A percentile compares a stretch with the other conserved stretches of the same genome.
Conservation (phyloP, 139 green algal species). For the Nannochloris sp. region DNA sequence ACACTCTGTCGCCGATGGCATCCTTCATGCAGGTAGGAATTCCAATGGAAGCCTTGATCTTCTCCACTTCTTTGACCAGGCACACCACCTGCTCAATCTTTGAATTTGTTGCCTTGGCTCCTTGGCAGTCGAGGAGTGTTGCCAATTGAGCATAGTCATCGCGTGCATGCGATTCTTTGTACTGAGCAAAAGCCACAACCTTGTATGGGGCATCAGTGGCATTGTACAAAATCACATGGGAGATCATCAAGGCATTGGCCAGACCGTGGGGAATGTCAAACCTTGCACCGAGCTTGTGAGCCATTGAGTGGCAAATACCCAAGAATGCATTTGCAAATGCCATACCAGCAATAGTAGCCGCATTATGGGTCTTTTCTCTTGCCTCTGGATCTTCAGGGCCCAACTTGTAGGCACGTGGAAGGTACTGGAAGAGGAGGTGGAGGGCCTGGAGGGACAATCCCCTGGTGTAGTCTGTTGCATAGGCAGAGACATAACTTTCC, state of each 20-base stretch:
- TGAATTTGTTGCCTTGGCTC: slow-evolving; percentile 31
- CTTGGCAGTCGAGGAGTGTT: slow-evolving; percentile 39
- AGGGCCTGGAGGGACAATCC: slow-evolving; percentile 31
- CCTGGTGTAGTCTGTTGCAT: slow-evolving; percentile 55
- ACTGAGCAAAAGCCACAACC: slow-evolving; percentile 63
- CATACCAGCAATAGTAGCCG: slow-evolving; percentile 65
- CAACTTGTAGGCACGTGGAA: slow-evolving; percentile 38
- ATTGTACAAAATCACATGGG: slow-evolving; percentile 62
- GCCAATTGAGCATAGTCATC: slow-evolving; percentile 46
- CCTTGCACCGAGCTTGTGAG: slow-evolving; percentile 26
- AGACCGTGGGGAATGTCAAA: slow-evolving; percentile 55
- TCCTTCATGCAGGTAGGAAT: slow-evolving; percentile 49
- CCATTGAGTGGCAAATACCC: slow-evolving; percentile 61
- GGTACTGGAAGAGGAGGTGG: slow-evolving; percentile 48
- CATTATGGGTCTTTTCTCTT: slow-evolving; percentile 57
- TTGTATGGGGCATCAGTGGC: slow-evolving; percentile 53
- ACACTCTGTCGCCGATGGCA: slow-evolving; percentile 20
- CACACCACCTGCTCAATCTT: slow-evolving; percentile 40
- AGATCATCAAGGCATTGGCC: slow-evolving; percentile 57
- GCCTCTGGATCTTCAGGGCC: slow-evolving; percentile 42
- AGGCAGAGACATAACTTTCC: slow-evolving; percentile 56
- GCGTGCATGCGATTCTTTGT: slow-evolving; percentile 46
- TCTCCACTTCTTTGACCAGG: slow-evolving; percentile 55
- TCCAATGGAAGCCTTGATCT: slow-evolving; percentile 42
- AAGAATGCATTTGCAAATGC: slow-evolving; percentile 70